Conservation (phyloP, 768 basidiomycete species). For the Xerocomus spinulosus region DNA sequence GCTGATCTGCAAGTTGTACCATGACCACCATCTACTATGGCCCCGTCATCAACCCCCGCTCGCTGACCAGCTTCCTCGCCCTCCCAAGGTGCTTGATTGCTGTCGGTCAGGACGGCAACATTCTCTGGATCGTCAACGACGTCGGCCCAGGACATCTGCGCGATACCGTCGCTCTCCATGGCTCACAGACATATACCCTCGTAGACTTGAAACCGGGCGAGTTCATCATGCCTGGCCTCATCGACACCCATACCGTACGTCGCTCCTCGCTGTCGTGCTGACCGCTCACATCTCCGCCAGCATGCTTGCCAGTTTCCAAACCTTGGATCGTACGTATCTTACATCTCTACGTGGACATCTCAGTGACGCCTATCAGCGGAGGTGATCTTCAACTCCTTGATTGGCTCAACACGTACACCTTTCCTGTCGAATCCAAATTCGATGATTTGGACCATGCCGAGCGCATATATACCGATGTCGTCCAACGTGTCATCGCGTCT, state of each 20-base stretch:
- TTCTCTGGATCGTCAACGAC: slow-evolving; percentile 68
- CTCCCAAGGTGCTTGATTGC: slow-evolving; percentile 52
- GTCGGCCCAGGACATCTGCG: slow-evolving; percentile 45
- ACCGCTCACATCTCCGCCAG: slow-evolving; percentile 14
- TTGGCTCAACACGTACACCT: slow-evolving; percentile 83
- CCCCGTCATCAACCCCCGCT: slow-evolving; percentile 51
- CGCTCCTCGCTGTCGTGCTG: background rate
- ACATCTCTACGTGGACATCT: background rate
- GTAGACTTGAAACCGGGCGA: slow-evolving; percentile 45
- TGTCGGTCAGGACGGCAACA: slow-evolving; percentile 48
- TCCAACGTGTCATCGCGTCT: slow-evolving; percentile 61
- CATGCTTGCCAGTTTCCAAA: slow-evolving; percentile 42
- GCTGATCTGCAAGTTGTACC: slow-evolving; percentile 21
- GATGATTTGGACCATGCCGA: slow-evolving; percentile 63
- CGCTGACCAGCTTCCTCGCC: slow-evolving; percentile 39
- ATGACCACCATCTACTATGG: slow-evolving; percentile 49
- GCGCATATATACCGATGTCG: slow-evolving; percentile 63
- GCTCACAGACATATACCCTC: slow-evolving; percentile 32
- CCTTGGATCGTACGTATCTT: slow-evolving; percentile 31
- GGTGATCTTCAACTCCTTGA: slow-evolving; percentile 83
- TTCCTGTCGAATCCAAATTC: slow-evolving; percentile 83
- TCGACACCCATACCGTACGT: slow-evolving; percentile 89
- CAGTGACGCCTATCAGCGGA: slow-evolving; percentile 45
- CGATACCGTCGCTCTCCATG: slow-evolving; percentile 49
- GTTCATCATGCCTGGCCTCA: slow-evolving; percentile 82